A percentile compares a stretch with the other conserved stretches of the same genome.
phyloP scores from a whole-genome alignment of 2,329 filamentous ascomycete species.

The Hawksworthiomyces lignivorus region DNA sequence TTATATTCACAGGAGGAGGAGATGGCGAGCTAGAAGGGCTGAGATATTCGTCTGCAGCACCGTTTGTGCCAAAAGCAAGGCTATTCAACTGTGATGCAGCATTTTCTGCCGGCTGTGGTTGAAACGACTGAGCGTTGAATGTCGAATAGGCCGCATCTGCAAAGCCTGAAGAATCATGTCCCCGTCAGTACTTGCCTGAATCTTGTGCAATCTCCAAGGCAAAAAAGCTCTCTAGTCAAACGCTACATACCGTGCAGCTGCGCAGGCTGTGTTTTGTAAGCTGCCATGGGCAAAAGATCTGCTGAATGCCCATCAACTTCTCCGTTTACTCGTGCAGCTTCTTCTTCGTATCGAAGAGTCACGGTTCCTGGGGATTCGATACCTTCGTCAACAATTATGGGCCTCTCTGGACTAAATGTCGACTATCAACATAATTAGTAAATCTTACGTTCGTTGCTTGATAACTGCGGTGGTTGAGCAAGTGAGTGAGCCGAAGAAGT shows the following conservation, averaged over 20 bases:
- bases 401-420: slow-evolving; percentile 44
- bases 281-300: slow-evolving; percentile 66
- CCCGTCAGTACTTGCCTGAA: not conserved
- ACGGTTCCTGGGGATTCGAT: slow-evolving; percentile 51
- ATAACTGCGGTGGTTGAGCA: too few species aligned
- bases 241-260: slow-evolving; percentile 78
- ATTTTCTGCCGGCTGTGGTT: slow-evolving; percentile 41
- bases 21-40: slow-evolving; percentile 5
- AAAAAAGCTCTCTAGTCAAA: too few species aligned
- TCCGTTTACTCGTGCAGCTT: slow-evolving; percentile 43
- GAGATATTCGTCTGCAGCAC: slow-evolving; percentile 60
- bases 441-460: too few species aligned
- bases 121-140: slow-evolving; percentile 41
- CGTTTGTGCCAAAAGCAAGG: slow-evolving; percentile 52
- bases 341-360: slow-evolving; percentile 50
- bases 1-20: slow-evolving; percentile 37
- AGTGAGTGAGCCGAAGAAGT: not conserved
- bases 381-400: slow-evolving; percentile 51
- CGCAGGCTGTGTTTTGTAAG: slow-evolving; percentile 70
- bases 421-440: slow-evolving; percentile 28
- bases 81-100: slow-evolving; percentile 45
- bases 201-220: too few species aligned
- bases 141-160: slow-evolving; percentile 44
- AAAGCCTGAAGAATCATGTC: slow-evolving; percentile 20
- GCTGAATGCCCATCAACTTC: slow-evolving; percentile 46